Conservation (phyloP, 768 basidiomycete genomes). For the Pulveroboletus sp. region DNA sequence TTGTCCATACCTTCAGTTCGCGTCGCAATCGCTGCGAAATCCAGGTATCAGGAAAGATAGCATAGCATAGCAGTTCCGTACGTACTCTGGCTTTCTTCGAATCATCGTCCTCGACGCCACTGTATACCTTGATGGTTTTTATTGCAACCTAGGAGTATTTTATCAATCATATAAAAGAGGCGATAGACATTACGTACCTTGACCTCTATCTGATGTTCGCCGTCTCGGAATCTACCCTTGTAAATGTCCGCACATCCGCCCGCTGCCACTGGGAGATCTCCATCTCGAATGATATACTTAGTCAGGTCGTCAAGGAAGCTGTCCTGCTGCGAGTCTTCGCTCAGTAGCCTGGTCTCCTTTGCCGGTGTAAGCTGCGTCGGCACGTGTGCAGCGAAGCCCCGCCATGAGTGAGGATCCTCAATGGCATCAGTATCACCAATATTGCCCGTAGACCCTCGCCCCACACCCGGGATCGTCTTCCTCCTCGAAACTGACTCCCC, state of each 20-base stretch:
- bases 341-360: background rate
- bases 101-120: background rate
- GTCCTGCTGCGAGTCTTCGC: background rate
- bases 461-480: no score
- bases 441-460: no score
- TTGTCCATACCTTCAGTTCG: constrained; percentile 7
- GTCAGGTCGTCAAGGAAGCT: background rate
- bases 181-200: no score
- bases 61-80: background rate
- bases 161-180: background rate
- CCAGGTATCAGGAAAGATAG: background rate
- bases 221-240: background rate
- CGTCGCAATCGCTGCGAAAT: constrained; percentile 1
- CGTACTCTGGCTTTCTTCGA: background rate
- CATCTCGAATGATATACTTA: background rate
- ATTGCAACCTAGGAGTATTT: background rate
- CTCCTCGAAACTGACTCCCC: no score
- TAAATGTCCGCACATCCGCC: background rate
- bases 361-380: no score
- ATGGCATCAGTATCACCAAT: no score
- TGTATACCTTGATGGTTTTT: constrained; percentile 5
- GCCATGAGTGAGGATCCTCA: no score
- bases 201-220: background rate
- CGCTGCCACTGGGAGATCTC: background rate
- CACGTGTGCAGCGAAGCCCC: no score